Conservation (phyloP, 345 rosid species). For the Corchorus capsularis region DNA sequence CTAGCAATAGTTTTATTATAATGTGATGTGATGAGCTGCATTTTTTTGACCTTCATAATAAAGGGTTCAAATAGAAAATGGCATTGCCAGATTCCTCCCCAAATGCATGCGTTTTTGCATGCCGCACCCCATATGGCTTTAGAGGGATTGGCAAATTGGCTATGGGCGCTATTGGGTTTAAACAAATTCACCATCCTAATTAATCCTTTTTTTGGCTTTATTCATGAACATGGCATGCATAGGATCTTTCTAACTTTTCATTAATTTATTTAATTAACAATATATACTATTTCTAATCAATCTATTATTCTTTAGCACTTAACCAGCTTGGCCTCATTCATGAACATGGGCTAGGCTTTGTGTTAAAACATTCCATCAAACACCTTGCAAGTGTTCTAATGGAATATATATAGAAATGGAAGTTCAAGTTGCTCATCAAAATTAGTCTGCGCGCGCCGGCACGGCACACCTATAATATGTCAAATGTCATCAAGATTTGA, state of each 20-base stretch:
- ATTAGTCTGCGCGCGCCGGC: background rate
- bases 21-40: background rate
- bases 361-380: background rate
- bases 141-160: background rate
- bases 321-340: background rate
- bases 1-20: background rate
- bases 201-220: background rate
- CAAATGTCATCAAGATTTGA: background rate
- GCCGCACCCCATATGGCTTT: background rate
- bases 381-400: background rate
- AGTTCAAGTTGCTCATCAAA: background rate
- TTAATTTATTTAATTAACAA: background rate
- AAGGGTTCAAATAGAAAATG: background rate
- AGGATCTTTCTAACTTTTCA: background rate
- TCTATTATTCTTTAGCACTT: background rate
- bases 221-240: background rate
- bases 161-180: background rate
- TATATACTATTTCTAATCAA: background rate
- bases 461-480: too few relatives aligned
- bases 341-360: background rate
- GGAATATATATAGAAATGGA: background rate
- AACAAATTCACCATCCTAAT: background rate
- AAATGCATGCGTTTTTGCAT: constrained; percentile 2
- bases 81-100: background rate
- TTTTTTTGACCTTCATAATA: background rate